Evolutionary conservation across 129 eudicot genomes (phyloP).

Genomic region (Flaveria ramosissima): DNA sequence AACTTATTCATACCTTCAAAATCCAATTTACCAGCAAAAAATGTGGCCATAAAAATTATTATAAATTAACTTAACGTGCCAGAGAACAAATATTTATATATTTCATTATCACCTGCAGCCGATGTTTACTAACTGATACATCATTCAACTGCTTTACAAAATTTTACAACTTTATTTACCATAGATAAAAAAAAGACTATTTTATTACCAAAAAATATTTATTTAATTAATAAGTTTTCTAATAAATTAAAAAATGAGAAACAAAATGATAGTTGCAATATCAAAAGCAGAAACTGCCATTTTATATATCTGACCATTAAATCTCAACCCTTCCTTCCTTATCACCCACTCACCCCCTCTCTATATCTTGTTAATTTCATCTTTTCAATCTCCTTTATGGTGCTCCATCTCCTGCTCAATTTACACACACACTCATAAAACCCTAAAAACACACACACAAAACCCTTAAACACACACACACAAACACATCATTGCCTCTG

Average conservation of each 20-base stretch:
- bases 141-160: no score
- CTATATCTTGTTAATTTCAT: slow-evolving; percentile 32
- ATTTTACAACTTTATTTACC: neutral
- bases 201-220: neutral
- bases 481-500: slow-evolving; percentile 25
- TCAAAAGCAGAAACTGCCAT: slow-evolving; percentile 60
- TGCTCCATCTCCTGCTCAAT: slow-evolving; percentile 27
- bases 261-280: slow-evolving; percentile 32
- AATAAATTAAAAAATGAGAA: neutral
- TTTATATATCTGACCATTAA: slow-evolving; percentile 76
- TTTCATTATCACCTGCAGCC: neutral
- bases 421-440: slow-evolving; percentile 32
- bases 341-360: slow-evolving; percentile 59
- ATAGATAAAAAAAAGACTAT: neutral
- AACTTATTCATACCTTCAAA: neutral
- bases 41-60: neutral
- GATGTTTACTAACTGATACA: neutral
- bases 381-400: slow-evolving; percentile 32
- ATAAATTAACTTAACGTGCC: neutral
- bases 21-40: no score
- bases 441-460: slow-evolving; percentile 39
- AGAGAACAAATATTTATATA: neutral
- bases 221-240: neutral
- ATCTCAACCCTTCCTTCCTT: slow-evolving; percentile 99
- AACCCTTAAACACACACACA: slow-evolving; percentile 24